A percentile compares a stretch with the other conserved stretches of the same genome.
Evolutionary conservation across 805 yeast species (phyloP).

Genomic region (Isabelozyma pseudorhagii): DNA sequence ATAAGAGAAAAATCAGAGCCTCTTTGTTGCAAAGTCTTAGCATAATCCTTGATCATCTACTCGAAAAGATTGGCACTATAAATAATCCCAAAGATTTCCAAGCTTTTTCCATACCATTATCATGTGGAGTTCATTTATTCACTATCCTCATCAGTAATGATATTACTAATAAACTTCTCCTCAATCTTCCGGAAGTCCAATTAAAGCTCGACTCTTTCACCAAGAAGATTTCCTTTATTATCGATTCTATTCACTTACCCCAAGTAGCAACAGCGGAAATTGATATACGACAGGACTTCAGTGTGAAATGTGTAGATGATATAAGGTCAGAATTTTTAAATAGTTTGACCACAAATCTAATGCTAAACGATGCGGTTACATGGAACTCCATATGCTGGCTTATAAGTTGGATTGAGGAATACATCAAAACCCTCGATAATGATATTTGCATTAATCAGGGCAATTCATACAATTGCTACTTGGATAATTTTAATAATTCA

Average conservation of each 20-base stretch:
- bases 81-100: background rate
- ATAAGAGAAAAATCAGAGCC: constrained; percentile 16
- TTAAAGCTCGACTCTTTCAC: constrained; percentile 28
- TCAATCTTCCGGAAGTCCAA: constrained; percentile 16
- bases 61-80: constrained; percentile 10
- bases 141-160: constrained; percentile 36
- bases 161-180: constrained; percentile 22
- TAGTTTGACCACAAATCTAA: constrained; percentile 26
- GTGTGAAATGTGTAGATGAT: constrained; percentile 11
- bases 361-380: constrained; percentile 18
- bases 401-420: constrained; percentile 22
- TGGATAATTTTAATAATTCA: constrained; percentile 9
- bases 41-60: constrained; percentile 9
- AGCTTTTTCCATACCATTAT: background rate
- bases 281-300: constrained; percentile 3
- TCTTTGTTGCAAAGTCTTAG: constrained; percentile 16
- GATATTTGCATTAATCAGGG: background rate
- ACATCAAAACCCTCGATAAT: constrained; percentile 4
- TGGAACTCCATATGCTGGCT: constrained; percentile 25
- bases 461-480: background rate
- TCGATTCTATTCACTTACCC: constrained; percentile 6
- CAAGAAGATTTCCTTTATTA: constrained; percentile 29
- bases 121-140: constrained; percentile 25
- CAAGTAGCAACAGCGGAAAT: background rate
- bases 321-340: constrained; percentile 28